Evolutionary conservation across 116 monocot genomes (phyloP), one percentile per base, ranked within the genome.

Genomic region (Phalaenopsis hybrid): DNA sequence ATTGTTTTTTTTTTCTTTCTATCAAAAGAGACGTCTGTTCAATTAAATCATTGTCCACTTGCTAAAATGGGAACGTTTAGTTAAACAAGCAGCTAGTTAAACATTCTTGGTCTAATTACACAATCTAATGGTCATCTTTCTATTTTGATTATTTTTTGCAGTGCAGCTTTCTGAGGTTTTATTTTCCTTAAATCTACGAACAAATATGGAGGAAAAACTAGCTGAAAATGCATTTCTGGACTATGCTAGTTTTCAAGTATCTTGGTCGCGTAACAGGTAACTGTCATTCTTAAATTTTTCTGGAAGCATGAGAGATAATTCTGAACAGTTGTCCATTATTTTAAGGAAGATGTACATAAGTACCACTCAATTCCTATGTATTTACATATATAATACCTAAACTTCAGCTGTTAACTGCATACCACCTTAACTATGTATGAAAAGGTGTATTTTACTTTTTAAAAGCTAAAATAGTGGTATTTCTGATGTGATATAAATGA

Each of bases 231-330:
- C 41, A 55, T 49, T 85, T 50, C 79, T 94, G 75, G 94, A 94
- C 81, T 90, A 80, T 87, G 92, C 82, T 75, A 43, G 81, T 78
- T 91, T 94, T 75, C 74, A 86, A 8, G 68, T 83, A 77, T 87
- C 87, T 57, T 77, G 90, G 59, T 17, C 63, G 2, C 74, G 86
- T 82, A 94, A 90, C 84, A 92, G 92, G 94, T 92, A n/a, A 28
- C 2, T 80, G 18, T 25, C 10, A 11, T 10, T 4, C 8, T 58
- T 75, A n/a, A 25, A 43, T 8, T 43, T 20, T 46, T 52, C 41
- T 21, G 23, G 7, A 5, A 17, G n/a, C 12, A 65, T 77, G 48
- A 13, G 1, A 43, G 17, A 50, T 77, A 44, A 12, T 65, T 20
- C 2, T 45, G 11, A 44, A 45, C 75, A 75, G 15, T 72, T 72